Conservation (phyloP, 495 filamentous ascomycete genomes). For the Aspergillus sclerotiicarbonarius region DNA sequence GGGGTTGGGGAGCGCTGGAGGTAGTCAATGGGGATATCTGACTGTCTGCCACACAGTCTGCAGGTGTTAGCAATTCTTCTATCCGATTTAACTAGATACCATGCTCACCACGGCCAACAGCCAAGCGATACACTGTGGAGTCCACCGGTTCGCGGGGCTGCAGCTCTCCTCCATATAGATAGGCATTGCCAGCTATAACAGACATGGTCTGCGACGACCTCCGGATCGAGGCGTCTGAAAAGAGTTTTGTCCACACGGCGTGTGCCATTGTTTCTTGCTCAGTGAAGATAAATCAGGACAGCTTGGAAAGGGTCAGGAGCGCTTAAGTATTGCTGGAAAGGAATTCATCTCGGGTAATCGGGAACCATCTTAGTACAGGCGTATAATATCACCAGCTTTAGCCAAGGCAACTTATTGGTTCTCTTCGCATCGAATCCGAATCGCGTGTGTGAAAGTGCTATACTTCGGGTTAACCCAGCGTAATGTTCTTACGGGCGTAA, state of each 20-base stretch:
- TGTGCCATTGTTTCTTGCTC: not conserved
- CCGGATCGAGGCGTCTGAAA: conserved; percentile 37
- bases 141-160: conserved; percentile 53
- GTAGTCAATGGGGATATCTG: conserved; percentile 5
- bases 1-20: conserved; percentile 31
- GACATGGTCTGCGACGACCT: conserved; percentile 70
- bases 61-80: too few species aligned
- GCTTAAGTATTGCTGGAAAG: not conserved
- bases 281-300: not conserved
- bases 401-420: too few species aligned
- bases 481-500: conserved; percentile 1
- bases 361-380: not conserved
- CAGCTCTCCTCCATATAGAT: conserved; percentile 44
- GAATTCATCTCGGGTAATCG: not conserved
- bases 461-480: not conserved
- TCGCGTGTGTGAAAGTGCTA: too few species aligned
- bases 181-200: conserved; percentile 62
- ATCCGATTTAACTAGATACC: too few species aligned
- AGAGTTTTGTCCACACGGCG: conserved; percentile 12
- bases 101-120: conserved; percentile 34
- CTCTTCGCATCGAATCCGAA: too few species aligned
- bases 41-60: not conserved
- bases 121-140: conserved; percentile 67
- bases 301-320: not conserved
- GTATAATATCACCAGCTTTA: not conserved